phyloP scores from a whole-genome alignment of 2,329 filamentous ascomycete genomes.

The Endothia cerciana region DNA sequence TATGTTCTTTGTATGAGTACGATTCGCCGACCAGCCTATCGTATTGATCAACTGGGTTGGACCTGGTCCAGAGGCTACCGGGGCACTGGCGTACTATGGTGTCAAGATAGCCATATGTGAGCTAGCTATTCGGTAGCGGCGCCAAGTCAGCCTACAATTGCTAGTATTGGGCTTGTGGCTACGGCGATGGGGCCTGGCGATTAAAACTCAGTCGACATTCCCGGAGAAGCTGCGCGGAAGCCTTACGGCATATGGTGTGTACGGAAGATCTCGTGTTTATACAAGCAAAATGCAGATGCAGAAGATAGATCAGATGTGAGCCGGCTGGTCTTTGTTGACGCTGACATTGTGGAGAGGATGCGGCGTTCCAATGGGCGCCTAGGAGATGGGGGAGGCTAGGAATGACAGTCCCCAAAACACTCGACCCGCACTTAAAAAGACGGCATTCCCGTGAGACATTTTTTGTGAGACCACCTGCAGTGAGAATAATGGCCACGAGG shows the following conservation, averaged over 20 bases:
- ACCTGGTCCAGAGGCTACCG: slow-evolving; percentile 17
- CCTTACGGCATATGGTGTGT: slow-evolving; percentile 10
- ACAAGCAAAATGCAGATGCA: neutral
- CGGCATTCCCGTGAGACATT: slow-evolving; percentile 23
- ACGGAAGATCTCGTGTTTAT: slow-evolving; percentile 15
- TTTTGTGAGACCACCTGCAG: slow-evolving; percentile 5
- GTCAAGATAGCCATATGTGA: slow-evolving; percentile 16
- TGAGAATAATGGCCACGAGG: neutral
- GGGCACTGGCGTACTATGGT: slow-evolving; percentile 7
- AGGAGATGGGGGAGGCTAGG: slow-evolving; percentile 15
- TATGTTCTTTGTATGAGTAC: slow-evolving; percentile 22
- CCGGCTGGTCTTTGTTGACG: slow-evolving; percentile 11
- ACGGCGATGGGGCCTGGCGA: slow-evolving; percentile 13
- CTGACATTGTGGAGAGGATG: slow-evolving; percentile 1
- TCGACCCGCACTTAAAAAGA: neutral
- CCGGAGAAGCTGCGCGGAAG: neutral
- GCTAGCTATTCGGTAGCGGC: slow-evolving; percentile 22
- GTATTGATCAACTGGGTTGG: slow-evolving; percentile 19
- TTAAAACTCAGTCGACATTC: slow-evolving; percentile 8
- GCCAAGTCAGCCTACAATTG: slow-evolving; percentile 16
- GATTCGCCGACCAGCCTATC: slow-evolving; percentile 11
- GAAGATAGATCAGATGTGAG: neutral
- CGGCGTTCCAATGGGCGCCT: slow-evolving; percentile 11
- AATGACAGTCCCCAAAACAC: slow-evolving; percentile 7
- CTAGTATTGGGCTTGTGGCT: slow-evolving; percentile 7